Conservation (phyloP, 169 alveolate species). For the Blepharisma undulans region DNA sequence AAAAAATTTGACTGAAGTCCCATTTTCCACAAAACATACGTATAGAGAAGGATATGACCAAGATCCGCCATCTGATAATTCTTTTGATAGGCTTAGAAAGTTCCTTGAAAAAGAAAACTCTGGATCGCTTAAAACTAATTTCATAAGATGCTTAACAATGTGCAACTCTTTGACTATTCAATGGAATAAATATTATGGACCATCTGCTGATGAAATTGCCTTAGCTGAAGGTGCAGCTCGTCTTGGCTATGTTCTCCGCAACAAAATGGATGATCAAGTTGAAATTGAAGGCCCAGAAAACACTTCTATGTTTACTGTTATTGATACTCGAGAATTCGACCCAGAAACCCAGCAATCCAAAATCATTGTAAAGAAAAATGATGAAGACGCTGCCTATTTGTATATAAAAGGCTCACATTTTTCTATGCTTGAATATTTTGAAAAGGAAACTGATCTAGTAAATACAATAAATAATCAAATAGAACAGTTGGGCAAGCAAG, state of each 20-base stretch:
- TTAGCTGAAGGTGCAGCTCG: slow-evolving; percentile 23
- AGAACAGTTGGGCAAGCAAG: slow-evolving; percentile 84
- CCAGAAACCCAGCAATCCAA: background rate
- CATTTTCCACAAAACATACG: background rate
- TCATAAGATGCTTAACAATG: background rate
- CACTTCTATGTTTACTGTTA: background rate
- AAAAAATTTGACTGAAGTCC: background rate
- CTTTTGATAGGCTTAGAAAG: background rate
- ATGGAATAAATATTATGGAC: background rate
- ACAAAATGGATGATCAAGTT: background rate
- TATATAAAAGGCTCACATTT: background rate
- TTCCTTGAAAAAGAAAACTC: background rate
- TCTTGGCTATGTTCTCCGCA: background rate
- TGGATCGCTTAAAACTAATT: background rate
- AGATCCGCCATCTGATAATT: background rate
- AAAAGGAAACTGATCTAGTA: background rate
- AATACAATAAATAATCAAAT: background rate
- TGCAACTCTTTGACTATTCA: background rate
- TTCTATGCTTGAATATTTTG: background rate
- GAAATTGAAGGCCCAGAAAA: background rate
- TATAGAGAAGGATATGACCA: background rate
- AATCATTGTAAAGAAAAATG: background rate
- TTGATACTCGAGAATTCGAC: background rate
- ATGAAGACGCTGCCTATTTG: background rate
- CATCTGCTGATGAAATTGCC: slow-evolving; percentile 1